Conservation (phyloP, 2,329 filamentous ascomycete species). For the Daldinia sp. region DNA sequence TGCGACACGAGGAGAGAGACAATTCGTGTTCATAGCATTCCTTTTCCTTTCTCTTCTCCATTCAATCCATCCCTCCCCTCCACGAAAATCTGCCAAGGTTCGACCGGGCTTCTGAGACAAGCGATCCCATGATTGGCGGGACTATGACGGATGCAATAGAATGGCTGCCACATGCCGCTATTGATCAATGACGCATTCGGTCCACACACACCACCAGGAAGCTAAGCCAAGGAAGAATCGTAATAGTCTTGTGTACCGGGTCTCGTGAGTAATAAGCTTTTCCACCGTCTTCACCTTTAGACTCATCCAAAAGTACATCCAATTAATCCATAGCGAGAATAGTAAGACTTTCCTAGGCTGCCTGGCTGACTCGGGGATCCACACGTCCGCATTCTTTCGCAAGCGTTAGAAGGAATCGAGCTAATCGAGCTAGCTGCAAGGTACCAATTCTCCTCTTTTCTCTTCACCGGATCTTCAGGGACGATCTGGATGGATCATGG, state of each 20-base stretch:
- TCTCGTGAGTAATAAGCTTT: conserved; percentile 40
- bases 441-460: conserved; percentile 40
- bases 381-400: conserved; percentile 21
- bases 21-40: conserved; percentile 34
- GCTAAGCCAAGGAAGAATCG: conserved; percentile 24
- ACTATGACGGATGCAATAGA: conserved; percentile 43
- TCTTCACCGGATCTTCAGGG: conserved; percentile 47
- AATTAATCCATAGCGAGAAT: background rate
- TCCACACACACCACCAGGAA: conserved; percentile 32
- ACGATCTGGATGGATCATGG: conserved; percentile 40
- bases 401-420: conserved; percentile 14
- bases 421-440: conserved; percentile 42
- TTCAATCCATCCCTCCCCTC: conserved; percentile 26
- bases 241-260: conserved; percentile 34
- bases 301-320: conserved; percentile 7
- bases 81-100: conserved; percentile 28
- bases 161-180: conserved; percentile 42
- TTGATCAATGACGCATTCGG: conserved; percentile 50
- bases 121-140: conserved; percentile 43
- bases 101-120: conserved; percentile 46
- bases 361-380: conserved; percentile 13
- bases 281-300: conserved; percentile 21
- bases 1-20: conserved; percentile 8
- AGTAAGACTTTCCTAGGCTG: conserved; percentile 8
- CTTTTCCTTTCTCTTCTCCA: conserved; percentile 11